Evolutionary conservation across 2,329 filamentous ascomycete species (phyloP).

Genomic region (Davidsoniella australis): DNA sequence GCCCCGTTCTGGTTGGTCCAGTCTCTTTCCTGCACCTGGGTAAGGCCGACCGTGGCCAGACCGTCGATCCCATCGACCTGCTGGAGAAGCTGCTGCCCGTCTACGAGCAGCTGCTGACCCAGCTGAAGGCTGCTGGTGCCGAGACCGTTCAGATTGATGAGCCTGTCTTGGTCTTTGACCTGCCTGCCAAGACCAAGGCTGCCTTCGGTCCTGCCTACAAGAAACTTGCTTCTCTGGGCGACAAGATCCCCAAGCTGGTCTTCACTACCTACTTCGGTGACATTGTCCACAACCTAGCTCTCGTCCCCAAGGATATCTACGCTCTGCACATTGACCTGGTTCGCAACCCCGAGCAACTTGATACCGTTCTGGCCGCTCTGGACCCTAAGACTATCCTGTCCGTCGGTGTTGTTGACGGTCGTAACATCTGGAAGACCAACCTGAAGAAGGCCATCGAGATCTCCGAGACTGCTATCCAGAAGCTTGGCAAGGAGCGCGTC

Average conservation of each 20-base stretch:
- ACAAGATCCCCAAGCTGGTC: conserved; percentile 70
- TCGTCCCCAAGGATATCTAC: conserved; percentile 62
- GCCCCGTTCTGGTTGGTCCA: conserved; percentile 86
- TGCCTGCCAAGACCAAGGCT: conserved; percentile 76
- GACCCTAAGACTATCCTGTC: conserved; percentile 83
- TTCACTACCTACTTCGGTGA: conserved; percentile 98
- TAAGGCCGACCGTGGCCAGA: conserved; percentile 94
- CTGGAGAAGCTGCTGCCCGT: conserved; percentile 85
- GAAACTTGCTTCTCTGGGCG: conserved; percentile 61
- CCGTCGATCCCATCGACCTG: conserved; percentile 81
- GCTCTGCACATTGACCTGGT: conserved; percentile 91
- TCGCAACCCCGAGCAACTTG: conserved; percentile 94
- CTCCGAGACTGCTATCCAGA: conserved; percentile 76
- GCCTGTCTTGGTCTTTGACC: conserved; percentile 89
- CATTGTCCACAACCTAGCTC: conserved; percentile 96
- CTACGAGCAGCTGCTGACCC: conserved; percentile 79
- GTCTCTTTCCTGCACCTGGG: conserved; percentile 95
- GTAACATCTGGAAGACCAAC: conserved; percentile 99
- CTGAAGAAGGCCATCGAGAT: conserved; percentile 86
- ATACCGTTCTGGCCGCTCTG: conserved; percentile 65
- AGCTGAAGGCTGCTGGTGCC: conserved; percentile 92
- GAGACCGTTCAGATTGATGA: conserved; percentile 97
- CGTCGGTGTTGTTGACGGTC: conserved; percentile 90
- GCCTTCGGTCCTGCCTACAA: conserved; percentile 97
- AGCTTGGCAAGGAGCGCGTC: conserved; percentile 94